Evolutionary conservation across 352 stramenopile species (phyloP), one percentile per base, ranked within the genome.

Genomic region (Saprolegnia parasitica): DNA sequence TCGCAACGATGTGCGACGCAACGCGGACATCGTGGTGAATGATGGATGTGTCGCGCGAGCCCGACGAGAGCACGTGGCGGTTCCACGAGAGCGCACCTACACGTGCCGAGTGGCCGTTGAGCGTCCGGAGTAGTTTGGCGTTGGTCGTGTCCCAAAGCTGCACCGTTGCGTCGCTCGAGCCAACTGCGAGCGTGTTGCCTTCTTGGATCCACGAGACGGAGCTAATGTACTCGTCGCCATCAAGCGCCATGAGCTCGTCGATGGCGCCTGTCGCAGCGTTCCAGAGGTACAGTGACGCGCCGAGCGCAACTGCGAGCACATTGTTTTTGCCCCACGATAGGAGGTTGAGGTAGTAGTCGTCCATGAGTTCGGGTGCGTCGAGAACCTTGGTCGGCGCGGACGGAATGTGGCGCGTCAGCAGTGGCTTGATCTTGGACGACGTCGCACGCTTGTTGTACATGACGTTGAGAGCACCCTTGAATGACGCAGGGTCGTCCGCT

Each of bases 331-430:
- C 87, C 94, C 94, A 98, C 61, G 87, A 92, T 3, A 98, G 72
- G 15, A 98, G 75, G 74, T 98, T 98, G 42, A 98, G 79, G 76
- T 98, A 97, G 80, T 98, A 98, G 71, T 98, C 91, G 75, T 98
- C 90, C 37, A 96, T 76, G 20, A 98, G 73, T 58, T 97, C 93
- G 1, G 94, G 94, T 37, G 93, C 93, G 80, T 98, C 93, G 8
- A 98, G 77, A 55, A 98, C 92, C 54, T 98, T 96, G 68, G 92
- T 93, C 15, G 97, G 97, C 15, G 96, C 94, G 16, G 96, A 98
- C 11, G 98, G 96, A 65, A 99, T 98, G 58, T 98, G 93, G 29
- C 98, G 88, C 55, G 92, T 98, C 40, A 90, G 73, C 52, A 24
- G 13, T 11, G 52, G 52, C 73, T 97, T 96, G 68, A 39, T 74